phyloP scores from a whole-genome alignment of 179 eudicot species.

The Beta macrorhiza region DNA sequence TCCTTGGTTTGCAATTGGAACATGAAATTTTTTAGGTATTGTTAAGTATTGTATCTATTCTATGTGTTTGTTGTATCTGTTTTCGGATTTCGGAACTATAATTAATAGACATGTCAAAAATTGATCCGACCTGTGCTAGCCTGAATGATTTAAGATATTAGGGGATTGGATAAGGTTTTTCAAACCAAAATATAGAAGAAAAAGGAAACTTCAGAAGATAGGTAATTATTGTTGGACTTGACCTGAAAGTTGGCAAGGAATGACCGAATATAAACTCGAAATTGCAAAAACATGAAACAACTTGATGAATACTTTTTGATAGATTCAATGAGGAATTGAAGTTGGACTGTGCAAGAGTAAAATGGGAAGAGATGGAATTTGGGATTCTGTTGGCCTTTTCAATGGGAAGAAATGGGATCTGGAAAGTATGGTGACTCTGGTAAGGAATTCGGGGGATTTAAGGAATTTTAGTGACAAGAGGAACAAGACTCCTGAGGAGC shows the following conservation, averaged over 20 bases:
- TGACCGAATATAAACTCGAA: background rate
- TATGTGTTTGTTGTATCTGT: background rate
- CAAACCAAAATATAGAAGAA: background rate
- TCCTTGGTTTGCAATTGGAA: too few species aligned
- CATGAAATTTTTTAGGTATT: too few species aligned
- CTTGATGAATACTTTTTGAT: background rate
- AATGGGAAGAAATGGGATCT: background rate
- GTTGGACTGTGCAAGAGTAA: too few species aligned
- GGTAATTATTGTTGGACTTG: background rate
- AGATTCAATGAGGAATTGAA: too few species aligned
- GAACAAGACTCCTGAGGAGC: background rate
- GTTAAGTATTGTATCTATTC: background rate
- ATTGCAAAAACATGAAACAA: background rate
- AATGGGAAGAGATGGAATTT: too few species aligned
- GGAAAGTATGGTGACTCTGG: background rate
- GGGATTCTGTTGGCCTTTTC: background rate
- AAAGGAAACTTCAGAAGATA: background rate
- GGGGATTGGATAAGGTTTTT: background rate
- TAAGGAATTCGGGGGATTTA: too few species aligned
- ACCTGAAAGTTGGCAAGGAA: background rate
- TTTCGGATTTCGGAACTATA: background rate
- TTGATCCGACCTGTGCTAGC: background rate
- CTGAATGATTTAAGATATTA: background rate
- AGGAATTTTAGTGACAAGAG: background rate
- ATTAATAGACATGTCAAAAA: background rate